Conservation (phyloP, 148 eudicot species). For the Camellia lanceoleosa region DNA sequence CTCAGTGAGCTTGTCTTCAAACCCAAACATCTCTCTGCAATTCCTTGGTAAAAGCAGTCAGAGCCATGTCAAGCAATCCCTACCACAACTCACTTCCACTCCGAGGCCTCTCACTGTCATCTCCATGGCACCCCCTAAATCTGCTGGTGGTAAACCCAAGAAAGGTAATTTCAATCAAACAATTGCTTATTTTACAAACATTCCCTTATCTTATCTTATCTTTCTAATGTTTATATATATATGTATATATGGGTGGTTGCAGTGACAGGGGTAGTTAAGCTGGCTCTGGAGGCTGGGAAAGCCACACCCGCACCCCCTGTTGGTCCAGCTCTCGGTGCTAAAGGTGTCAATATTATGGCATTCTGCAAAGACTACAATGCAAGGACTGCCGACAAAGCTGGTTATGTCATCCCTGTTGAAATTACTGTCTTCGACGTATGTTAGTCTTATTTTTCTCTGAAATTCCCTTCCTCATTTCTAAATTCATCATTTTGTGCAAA, state of each 20-base stretch:
- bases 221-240: neutral
- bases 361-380: conserved; percentile 99
- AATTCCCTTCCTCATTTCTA: neutral
- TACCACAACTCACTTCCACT: neutral
- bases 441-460: neutral
- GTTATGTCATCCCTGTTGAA: conserved; percentile 91
- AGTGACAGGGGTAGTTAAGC: conserved; percentile 89
- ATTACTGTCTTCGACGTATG: conserved; percentile 93
- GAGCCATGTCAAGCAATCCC: neutral
- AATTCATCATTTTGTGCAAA: too few species aligned
- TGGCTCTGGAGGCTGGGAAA: conserved; percentile 94
- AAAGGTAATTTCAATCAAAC: neutral
- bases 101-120: conserved; percentile 6
- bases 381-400: conserved; percentile 87
- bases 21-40: conserved; percentile 11
- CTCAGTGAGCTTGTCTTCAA: conserved; percentile 6
- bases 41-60: conserved; percentile 1
- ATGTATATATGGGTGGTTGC: neutral
- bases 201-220: neutral
- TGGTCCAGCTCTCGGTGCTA: conserved; percentile 94
- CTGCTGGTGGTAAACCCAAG: conserved; percentile 17
- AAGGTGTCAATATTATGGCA: conserved; percentile 91
- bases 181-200: too few species aligned
- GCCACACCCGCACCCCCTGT: conserved; percentile 98
- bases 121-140: conserved; percentile 25